phyloP scores from a whole-genome alignment of 148 eudicot species.

The Persicaria tinctoria region DNA sequence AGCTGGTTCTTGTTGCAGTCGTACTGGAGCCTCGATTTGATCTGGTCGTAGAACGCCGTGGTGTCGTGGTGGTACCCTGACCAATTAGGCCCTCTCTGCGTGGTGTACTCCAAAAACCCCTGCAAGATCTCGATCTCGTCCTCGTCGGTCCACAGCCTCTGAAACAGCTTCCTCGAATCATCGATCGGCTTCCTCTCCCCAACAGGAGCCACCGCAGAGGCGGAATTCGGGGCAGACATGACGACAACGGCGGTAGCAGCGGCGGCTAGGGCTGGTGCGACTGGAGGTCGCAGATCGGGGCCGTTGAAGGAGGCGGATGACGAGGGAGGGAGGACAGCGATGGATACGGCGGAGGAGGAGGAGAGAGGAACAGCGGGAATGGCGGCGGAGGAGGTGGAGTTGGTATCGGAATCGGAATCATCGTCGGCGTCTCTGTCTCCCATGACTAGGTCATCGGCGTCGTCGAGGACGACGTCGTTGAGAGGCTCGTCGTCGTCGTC shows the following conservation, averaged over 20 bases:
- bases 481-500: slow-evolving; percentile 40
- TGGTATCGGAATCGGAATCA: slow-evolving; percentile 13
- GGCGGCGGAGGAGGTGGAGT: slow-evolving; percentile 16
- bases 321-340: slow-evolving; percentile 15
- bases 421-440: slow-evolving; percentile 27
- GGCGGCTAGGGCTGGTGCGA: slow-evolving; percentile 3
- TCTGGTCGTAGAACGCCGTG: slow-evolving; percentile 87
- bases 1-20: slow-evolving; percentile 87
- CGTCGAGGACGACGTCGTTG: slow-evolving; percentile 31
- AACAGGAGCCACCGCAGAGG: slow-evolving; percentile 15
- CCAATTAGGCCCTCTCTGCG: slow-evolving; percentile 36
- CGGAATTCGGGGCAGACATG: slow-evolving; percentile 8
- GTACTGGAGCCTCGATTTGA: slow-evolving; percentile 64
- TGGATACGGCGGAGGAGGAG: slow-evolving; percentile 17
- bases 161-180: slow-evolving; percentile 67
- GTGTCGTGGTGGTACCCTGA: slow-evolving; percentile 78
- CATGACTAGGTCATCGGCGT: slow-evolving; percentile 19
- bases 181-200: slow-evolving; percentile 48
- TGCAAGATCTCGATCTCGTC: slow-evolving; percentile 91
- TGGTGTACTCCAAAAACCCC: slow-evolving; percentile 70
- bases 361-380: slow-evolving; percentile 12
- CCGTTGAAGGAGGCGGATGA: slow-evolving; percentile 6
- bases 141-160: slow-evolving; percentile 86
- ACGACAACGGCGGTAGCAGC: neutral
- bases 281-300: slow-evolving; percentile 2